Conservation (phyloP, 1,284 basidiomycete genomes). For the Salmacisia buchloeana region DNA sequence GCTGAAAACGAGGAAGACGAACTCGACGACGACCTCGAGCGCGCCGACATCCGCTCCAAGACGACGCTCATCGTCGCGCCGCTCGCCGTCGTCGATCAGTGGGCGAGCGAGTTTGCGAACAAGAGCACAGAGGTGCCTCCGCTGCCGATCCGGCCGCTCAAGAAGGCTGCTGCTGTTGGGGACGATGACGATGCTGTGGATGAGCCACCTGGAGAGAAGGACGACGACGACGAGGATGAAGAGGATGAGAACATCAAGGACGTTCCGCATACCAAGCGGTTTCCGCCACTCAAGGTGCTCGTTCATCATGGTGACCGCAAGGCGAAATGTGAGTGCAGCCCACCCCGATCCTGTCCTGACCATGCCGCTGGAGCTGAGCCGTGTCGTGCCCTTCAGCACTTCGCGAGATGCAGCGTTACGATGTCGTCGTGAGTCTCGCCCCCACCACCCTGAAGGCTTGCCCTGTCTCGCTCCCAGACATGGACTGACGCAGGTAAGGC, state of each 20-base stretch:
- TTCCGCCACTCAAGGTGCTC: conserved; percentile 30
- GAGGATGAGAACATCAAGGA: not conserved
- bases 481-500: not conserved
- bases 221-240: not conserved
- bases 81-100: conserved; percentile 75
- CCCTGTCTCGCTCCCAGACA: not conserved
- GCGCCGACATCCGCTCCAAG: conserved; percentile 19
- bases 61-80: conserved; percentile 49
- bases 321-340: conserved; percentile 17
- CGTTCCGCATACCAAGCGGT: not conserved
- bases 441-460: not conserved
- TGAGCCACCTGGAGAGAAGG: not conserved
- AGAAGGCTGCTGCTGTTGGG: not conserved
- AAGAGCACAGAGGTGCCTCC: conserved; percentile 58
- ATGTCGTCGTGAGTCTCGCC: conserved; percentile 28
- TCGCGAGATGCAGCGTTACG: conserved; percentile 25
- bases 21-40: conserved; percentile 11
- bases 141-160: not conserved
- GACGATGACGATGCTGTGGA: not conserved
- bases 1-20: conserved; percentile 8
- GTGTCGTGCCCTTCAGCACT: not conserved
- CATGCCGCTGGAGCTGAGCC: not conserved
- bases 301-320: conserved; percentile 42
- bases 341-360: not conserved
- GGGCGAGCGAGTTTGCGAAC: conserved; percentile 76